phyloP scores from a whole-genome alignment of 2,329 filamentous ascomycete species.

The Sphaerulina populicola region DNA sequence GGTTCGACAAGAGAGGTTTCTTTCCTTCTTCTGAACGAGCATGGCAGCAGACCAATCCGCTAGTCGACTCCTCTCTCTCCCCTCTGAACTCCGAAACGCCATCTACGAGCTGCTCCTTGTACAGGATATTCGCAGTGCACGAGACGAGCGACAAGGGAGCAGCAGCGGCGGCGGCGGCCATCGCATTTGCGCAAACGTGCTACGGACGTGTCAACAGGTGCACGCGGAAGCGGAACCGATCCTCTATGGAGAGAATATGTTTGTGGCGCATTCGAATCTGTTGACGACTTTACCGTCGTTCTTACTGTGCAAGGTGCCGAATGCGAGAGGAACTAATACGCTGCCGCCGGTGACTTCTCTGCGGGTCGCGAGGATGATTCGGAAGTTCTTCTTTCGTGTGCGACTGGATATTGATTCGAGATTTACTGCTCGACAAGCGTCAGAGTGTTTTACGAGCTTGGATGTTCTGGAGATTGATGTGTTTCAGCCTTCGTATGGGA shows the following conservation, averaged over 20 bases:
- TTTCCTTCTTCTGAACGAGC: neutral
- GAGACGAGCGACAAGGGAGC: neutral
- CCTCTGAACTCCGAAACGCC: constrained; percentile 53
- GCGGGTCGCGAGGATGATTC: constrained; percentile 33
- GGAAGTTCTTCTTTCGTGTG: constrained; percentile 40
- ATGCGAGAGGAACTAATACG: neutral
- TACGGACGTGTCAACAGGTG: constrained; percentile 37
- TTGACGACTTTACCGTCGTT: constrained; percentile 37
- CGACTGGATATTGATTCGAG: constrained; percentile 45
- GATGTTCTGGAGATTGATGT: constrained; percentile 45
- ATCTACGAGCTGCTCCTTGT: constrained; percentile 41
- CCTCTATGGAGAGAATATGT: constrained; percentile 44
- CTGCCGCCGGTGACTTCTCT: constrained; percentile 34
- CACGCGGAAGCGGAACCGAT: constrained; percentile 38
- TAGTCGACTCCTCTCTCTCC: constrained; percentile 39
- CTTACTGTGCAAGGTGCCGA: constrained; percentile 27
- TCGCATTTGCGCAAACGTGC: constrained; percentile 37
- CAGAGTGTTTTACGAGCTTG: constrained; percentile 39
- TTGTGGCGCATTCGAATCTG: constrained; percentile 43
- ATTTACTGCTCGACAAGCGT: constrained; percentile 36
- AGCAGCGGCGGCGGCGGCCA: constrained; percentile 16
- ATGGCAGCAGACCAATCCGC: constrained; percentile 13
- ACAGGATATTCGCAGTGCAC: constrained; percentile 15
- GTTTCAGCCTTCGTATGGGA: constrained; percentile 41
- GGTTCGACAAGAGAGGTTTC: no score